Evolutionary conservation across 352 stramenopile species (phyloP).

Genomic region (Phytophthora palmivora): DNA sequence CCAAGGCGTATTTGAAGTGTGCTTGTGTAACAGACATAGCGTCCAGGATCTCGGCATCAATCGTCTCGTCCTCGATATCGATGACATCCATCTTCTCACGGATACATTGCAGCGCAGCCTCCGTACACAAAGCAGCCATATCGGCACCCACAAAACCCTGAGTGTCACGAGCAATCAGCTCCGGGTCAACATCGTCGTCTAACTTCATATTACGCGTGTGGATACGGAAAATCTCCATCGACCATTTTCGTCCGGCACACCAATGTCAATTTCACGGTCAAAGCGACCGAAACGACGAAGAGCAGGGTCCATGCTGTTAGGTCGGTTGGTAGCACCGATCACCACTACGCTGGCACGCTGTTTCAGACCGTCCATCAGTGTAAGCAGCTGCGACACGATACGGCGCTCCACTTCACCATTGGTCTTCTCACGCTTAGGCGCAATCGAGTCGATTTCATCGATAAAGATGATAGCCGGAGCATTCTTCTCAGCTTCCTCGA

Average conservation of each 20-base stretch:
- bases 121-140: conserved; percentile 99
- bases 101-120: conserved; percentile 99
- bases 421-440: conserved; percentile 99
- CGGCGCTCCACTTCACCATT: conserved; percentile 99
- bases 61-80: conserved; percentile 99
- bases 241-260: conserved; percentile 98
- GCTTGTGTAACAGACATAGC: conserved; percentile 98
- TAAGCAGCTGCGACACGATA: conserved; percentile 99
- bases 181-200: conserved; percentile 98
- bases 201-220: conserved; percentile 99
- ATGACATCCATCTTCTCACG: conserved; percentile 99
- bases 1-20: conserved; percentile 99
- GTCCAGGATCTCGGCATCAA: conserved; percentile 99
- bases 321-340: conserved; percentile 99
- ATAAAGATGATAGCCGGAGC: conserved; percentile 99
- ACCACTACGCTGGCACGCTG: conserved; percentile 96
- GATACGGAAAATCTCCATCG: conserved; percentile 99
- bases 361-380: conserved; percentile 98
- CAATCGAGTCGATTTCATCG: conserved; percentile 99
- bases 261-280: conserved; percentile 99
- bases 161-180: conserved; percentile 97
- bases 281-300: conserved; percentile 99
- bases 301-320: conserved; percentile 98
- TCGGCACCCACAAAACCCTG: conserved; percentile 99
- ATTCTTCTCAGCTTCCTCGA: conserved; percentile 99